Percentiles rank a stretch among this genome's conserved stretches.
Evolutionary conservation across 1,139 yeast genomes (phyloP).

Genomic region (Keqinozyma sinolaborantium): DNA sequence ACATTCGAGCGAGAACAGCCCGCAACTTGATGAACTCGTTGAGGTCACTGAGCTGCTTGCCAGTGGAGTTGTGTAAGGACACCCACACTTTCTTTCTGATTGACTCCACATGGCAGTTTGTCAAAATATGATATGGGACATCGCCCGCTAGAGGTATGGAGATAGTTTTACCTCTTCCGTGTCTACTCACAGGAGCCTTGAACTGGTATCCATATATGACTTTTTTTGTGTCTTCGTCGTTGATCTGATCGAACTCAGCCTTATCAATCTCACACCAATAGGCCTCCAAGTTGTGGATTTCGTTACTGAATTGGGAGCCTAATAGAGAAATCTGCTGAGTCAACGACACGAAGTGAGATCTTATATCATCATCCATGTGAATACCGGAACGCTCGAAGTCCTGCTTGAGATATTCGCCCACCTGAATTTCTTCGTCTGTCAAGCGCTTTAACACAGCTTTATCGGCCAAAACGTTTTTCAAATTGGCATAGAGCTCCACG

Average conservation of each 20-base stretch:
- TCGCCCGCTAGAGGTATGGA: constrained; percentile 66
- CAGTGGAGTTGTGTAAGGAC: constrained; percentile 58
- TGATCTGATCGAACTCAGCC: constrained; percentile 28
- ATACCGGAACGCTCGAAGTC: constrained; percentile 94
- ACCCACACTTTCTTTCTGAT: constrained; percentile 73
- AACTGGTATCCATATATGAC: constrained; percentile 27
- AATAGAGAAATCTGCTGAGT: constrained; percentile 78
- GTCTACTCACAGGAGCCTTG: constrained; percentile 11
- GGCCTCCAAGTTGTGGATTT: constrained; percentile 42
- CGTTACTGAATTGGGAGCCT: constrained; percentile 76
- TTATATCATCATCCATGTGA: constrained; percentile 65
- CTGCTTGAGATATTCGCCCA: constrained; percentile 72
- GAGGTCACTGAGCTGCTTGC: constrained; percentile 57
- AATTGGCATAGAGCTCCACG: constrained; percentile 61
- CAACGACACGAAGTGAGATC: constrained; percentile 69
- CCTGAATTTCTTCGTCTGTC: constrained; percentile 71
- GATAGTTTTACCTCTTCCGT: constrained; percentile 7
- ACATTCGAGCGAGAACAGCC: constrained; percentile 66
- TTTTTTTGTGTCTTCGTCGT: constrained; percentile 17
- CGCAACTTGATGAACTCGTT: constrained; percentile 62
- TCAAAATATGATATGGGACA: constrained; percentile 62
- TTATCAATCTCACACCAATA: constrained; percentile 35
- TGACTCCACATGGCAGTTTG: constrained; percentile 52
- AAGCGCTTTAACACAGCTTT: constrained; percentile 34
- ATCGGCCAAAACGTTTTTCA: constrained; percentile 53